Percentiles rank a stretch among this genome's conserved stretches.
Conservation (phyloP, 1,284 basidiomycete genomes). For the Bjerkandera adusta region DNA sequence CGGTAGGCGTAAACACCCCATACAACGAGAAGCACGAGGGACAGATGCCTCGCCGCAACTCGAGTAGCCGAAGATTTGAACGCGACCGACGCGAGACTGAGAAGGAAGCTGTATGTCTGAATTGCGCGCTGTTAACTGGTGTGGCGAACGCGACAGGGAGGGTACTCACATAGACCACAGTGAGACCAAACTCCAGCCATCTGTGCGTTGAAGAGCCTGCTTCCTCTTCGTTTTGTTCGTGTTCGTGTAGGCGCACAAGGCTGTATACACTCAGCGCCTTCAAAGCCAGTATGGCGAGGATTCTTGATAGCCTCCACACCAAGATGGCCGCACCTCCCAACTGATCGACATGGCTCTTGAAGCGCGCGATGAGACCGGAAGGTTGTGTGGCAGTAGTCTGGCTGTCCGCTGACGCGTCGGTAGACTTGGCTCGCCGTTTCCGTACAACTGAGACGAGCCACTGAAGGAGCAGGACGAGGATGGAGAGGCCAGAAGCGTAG, state of each 20-base stretch:
- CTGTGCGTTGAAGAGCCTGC: too few species aligned
- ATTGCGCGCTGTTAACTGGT: background rate
- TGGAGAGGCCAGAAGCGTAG: conserved; percentile 16
- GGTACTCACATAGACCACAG: conserved; percentile 22
- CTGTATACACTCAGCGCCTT: conserved; percentile 20
- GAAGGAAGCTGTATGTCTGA: conserved; percentile 23
- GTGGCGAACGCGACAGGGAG: background rate
- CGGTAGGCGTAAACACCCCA: conserved; percentile 46
- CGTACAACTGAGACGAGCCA: background rate
- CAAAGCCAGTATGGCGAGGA: conserved; percentile 20
- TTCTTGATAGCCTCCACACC: conserved; percentile 22
- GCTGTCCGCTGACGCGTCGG: conserved; percentile 50
- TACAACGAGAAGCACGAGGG: conserved; percentile 36
- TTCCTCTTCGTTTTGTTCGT: background rate
- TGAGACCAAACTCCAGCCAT: conserved; percentile 4
- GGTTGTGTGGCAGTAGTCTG: conserved; percentile 91
- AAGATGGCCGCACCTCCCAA: conserved; percentile 25
- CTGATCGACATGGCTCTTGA: conserved; percentile 12
- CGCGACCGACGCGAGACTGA: conserved; percentile 21
- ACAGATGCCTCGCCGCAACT: conserved; percentile 24
- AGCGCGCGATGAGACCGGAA: conserved; percentile 40
- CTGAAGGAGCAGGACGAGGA: conserved; percentile 12
- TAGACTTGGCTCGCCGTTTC: background rate
- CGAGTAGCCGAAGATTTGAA: conserved; percentile 11
- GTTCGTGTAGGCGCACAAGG: conserved; percentile 11